Conservation (phyloP, 2,329 filamentous ascomycete genomes). For the Aspergillus amoenus region DNA sequence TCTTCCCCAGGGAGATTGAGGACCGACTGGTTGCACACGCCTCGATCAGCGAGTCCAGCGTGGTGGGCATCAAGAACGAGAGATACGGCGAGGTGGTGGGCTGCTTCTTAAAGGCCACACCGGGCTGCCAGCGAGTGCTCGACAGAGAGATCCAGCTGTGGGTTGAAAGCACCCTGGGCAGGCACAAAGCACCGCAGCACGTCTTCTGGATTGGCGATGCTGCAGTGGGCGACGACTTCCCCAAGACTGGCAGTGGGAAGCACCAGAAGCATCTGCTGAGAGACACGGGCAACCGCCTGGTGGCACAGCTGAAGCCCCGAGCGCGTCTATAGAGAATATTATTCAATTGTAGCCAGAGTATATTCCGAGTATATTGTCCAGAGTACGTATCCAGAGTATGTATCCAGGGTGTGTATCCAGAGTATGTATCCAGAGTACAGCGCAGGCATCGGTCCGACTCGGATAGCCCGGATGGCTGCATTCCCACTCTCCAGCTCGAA, state of each 20-base stretch:
- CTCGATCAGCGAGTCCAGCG: conserved; percentile 59
- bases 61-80: conserved; percentile 62
- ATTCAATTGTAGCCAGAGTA: neutral
- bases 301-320: neutral
- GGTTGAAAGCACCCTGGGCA: conserved; percentile 49
- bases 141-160: conserved; percentile 55
- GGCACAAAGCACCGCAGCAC: conserved; percentile 39
- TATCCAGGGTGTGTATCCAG: too few relatives aligned
- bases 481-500: neutral
- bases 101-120: conserved; percentile 45
- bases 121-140: conserved; percentile 43
- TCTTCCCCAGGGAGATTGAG: conserved; percentile 70
- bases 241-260: conserved; percentile 65
- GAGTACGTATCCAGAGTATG: too few relatives aligned
- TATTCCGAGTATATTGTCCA: neutral
- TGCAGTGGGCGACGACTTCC: conserved; percentile 52
- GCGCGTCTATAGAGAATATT: neutral
- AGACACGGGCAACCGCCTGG: conserved; percentile 36
- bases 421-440: neutral
- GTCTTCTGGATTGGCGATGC: conserved; percentile 65
- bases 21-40: conserved; percentile 63
- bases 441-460: conserved; percentile 1
- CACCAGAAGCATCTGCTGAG: conserved; percentile 60
- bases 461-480: neutral
- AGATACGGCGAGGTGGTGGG: conserved; percentile 31